Evolutionary conservation across 1,284 basidiomycete species (phyloP).

Genomic region (Cryptococcus floricola): DNA sequence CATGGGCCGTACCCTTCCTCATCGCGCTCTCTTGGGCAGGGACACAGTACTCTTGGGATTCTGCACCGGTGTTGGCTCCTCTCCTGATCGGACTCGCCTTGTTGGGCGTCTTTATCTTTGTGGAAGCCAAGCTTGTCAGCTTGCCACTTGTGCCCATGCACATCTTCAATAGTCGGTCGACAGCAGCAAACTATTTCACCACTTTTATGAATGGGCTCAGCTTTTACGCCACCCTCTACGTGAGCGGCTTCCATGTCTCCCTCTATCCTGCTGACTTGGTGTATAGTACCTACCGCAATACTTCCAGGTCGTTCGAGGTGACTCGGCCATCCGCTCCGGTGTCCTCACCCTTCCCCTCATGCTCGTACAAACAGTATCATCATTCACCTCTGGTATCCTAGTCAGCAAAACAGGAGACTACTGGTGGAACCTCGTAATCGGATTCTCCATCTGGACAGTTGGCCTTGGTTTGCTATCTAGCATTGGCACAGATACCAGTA

Average conservation of each 20-base stretch:
- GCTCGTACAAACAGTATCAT: conserved; percentile 58
- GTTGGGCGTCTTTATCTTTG: conserved; percentile 60
- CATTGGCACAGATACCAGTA: conserved; percentile 54
- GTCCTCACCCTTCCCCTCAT: conserved; percentile 64
- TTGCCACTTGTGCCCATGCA: conserved; percentile 69
- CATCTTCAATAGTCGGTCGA: conserved; percentile 68
- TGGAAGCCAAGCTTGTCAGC: conserved; percentile 66
- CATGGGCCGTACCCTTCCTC: conserved; percentile 61
- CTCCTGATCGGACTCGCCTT: conserved; percentile 59
- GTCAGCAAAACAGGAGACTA: conserved; percentile 66
- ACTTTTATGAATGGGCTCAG: conserved; percentile 62
- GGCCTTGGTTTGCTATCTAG: conserved; percentile 66
- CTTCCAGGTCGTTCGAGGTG: conserved; percentile 67
- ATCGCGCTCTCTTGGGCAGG: conserved; percentile 74
- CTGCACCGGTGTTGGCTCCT: conserved; percentile 61
- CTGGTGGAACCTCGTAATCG: conserved; percentile 59
- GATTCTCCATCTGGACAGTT: conserved; percentile 67
- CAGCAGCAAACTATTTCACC: conserved; percentile 62
- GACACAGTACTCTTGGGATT: conserved; percentile 64
- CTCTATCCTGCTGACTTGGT: not conserved
- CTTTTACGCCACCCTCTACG: conserved; percentile 36
- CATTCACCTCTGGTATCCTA: conserved; percentile 54
- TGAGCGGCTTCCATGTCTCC: not conserved
- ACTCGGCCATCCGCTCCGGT: conserved; percentile 60
- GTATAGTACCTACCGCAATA: conserved; percentile 61